Evolutionary conservation across 2,329 filamentous ascomycete species (phyloP).

Genomic region (Aureobasidium uvarum): DNA sequence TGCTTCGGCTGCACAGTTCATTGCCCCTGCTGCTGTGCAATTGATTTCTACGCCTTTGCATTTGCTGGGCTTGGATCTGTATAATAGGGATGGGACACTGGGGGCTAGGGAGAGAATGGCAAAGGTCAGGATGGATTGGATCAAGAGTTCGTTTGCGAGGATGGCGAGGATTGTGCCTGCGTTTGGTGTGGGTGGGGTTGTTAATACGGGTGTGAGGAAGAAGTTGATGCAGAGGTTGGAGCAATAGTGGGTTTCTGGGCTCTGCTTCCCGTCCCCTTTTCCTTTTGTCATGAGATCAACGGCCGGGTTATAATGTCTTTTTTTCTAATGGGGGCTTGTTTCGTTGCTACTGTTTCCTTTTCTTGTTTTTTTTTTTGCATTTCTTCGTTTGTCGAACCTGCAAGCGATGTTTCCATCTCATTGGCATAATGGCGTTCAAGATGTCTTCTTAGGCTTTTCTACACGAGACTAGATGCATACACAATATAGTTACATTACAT

Average conservation of each 20-base stretch:
- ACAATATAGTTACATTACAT: too few species aligned
- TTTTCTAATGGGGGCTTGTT: neutral
- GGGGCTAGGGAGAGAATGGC: slow-evolving; percentile 60
- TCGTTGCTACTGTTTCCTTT: too few species aligned
- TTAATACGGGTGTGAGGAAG: slow-evolving; percentile 70
- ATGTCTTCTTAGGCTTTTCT: too few species aligned
- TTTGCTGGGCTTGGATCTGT: slow-evolving; percentile 79
- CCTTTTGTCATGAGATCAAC: neutral
- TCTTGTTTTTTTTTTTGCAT: too few species aligned
- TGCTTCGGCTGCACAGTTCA: slow-evolving; percentile 67
- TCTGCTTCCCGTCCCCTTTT: neutral
- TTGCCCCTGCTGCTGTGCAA: slow-evolving; percentile 76
- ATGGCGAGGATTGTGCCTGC: slow-evolving; percentile 85
- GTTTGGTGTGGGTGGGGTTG: slow-evolving; percentile 83
- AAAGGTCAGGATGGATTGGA: slow-evolving; percentile 72
- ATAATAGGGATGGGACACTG: slow-evolving; percentile 62
- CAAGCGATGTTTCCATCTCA: too few species aligned
- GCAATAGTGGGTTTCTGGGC: slow-evolving; percentile 27
- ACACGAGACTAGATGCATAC: too few species aligned
- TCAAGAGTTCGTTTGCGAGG: slow-evolving; percentile 68
- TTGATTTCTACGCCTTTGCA: slow-evolving; percentile 79
- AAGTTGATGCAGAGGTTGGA: slow-evolving; percentile 64
- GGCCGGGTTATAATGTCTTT: neutral
- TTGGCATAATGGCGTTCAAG: too few species aligned
- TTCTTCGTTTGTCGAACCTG: too few species aligned